These are phyloP conservation scores for Solanum hybrid DNA, from an alignment of 305 asterid species.

Conservation along the genomic window DNA sequence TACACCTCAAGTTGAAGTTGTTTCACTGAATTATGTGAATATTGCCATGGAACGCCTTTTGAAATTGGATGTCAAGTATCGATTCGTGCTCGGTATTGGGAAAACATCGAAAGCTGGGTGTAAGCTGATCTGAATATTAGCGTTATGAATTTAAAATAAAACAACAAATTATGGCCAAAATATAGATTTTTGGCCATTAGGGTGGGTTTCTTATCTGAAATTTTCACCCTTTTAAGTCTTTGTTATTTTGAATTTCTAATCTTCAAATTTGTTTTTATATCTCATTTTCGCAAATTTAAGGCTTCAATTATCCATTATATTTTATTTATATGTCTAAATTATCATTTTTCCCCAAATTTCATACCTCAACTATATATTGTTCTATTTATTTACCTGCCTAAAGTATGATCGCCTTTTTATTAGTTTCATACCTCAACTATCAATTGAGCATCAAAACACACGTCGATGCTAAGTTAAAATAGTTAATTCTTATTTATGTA, in stretches of 20 bases:
- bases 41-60: constrained; percentile 22
- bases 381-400: neutral
- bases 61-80: constrained; percentile 20
- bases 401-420: neutral
- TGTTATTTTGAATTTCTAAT: neutral
- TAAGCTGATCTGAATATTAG: neutral
- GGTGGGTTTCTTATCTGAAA: neutral
- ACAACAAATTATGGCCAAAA: neutral
- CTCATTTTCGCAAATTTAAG: neutral
- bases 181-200: neutral
- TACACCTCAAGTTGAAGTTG: constrained; percentile 18
- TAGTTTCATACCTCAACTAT: neutral
- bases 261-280: neutral
- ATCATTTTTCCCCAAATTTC: too few relatives aligned
- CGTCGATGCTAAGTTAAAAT: neutral
- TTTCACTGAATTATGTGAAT: constrained; percentile 19
- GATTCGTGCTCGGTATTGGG: constrained; percentile 19
- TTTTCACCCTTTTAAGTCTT: neutral
- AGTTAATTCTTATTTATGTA: too few relatives aligned
- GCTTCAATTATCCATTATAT: neutral
- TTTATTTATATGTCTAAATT: neutral
- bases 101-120: neutral
- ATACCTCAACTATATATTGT: too few relatives aligned
- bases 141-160: neutral
- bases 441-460: neutral